Conservation (phyloP, 495 filamentous ascomycete species). For the Podospora anserina region DNA sequence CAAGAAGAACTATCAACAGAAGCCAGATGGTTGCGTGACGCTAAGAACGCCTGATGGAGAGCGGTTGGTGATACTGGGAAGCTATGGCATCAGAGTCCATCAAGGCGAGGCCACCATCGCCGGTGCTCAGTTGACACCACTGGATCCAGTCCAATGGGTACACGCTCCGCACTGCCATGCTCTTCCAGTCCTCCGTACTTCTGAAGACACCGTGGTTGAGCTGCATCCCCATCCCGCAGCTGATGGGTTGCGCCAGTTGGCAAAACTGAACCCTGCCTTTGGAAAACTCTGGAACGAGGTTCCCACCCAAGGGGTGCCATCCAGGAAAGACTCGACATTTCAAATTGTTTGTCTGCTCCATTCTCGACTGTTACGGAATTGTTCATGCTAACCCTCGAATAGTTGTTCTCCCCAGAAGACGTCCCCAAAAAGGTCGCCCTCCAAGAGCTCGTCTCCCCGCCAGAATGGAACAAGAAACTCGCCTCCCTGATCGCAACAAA, state of each 20-base stretch:
- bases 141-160: slow-evolving; percentile 54
- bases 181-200: slow-evolving; percentile 65
- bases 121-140: slow-evolving; percentile 61
- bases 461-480: slow-evolving; percentile 60
- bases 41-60: slow-evolving; percentile 46
- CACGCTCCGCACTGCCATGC: slow-evolving; percentile 76
- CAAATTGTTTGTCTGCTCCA: slow-evolving; percentile 33
- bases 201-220: slow-evolving; percentile 49
- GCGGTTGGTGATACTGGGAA: slow-evolving; percentile 67
- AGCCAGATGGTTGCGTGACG: slow-evolving; percentile 33
- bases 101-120: slow-evolving; percentile 58
- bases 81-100: slow-evolving; percentile 67
- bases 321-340: slow-evolving; percentile 30
- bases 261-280: slow-evolving; percentile 64
- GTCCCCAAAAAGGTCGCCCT: slow-evolving; percentile 44
- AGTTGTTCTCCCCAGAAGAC: slow-evolving; percentile 50
- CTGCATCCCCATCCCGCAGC: slow-evolving; percentile 50
- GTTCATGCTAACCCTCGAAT: slow-evolving; percentile 18
- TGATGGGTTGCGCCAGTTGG: slow-evolving; percentile 55
- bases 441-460: slow-evolving; percentile 59
- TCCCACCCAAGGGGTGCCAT: slow-evolving; percentile 9
- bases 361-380: neutral
- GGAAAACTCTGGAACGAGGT: slow-evolving; percentile 69
- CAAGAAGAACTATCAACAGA: slow-evolving; percentile 41
- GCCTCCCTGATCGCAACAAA: slow-evolving; percentile 38